Evolutionary conservation across 1,284 basidiomycete genomes (phyloP).

Genomic region (Cryptococcus sp.): DNA sequence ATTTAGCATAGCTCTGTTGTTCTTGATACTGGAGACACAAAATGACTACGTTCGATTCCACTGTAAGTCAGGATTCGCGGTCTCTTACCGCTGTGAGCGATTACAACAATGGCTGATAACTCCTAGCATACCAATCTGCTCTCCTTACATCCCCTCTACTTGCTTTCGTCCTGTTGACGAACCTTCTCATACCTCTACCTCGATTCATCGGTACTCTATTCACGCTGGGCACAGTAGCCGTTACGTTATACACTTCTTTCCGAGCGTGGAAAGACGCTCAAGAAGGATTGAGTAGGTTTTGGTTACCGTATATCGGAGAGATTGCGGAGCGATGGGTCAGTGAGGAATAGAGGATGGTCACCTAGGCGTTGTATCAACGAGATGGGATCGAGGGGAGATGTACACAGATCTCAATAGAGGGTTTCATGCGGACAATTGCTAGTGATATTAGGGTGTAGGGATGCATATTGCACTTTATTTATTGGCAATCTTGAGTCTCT

Average conservation of each 20-base stretch:
- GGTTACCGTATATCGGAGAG: slow-evolving; percentile 63
- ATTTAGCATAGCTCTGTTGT: slow-evolving; percentile 54
- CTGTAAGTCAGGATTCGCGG: slow-evolving; percentile 50
- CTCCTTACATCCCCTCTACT: slow-evolving; percentile 64
- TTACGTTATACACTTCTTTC: slow-evolving; percentile 41
- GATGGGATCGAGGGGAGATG: too few species aligned
- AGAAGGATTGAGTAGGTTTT: slow-evolving; percentile 57
- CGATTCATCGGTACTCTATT: slow-evolving; percentile 42
- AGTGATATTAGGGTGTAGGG: too few species aligned
- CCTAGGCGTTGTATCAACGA: background rate
- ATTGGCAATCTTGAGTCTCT: too few species aligned
- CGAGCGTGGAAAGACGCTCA: slow-evolving; percentile 64
- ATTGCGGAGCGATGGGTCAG: slow-evolving; percentile 68
- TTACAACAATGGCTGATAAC: background rate
- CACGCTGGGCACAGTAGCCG: slow-evolving; percentile 25
- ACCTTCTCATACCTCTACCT: slow-evolving; percentile 54
- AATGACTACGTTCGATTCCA: slow-evolving; percentile 78
- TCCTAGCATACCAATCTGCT: slow-evolving; percentile 72
- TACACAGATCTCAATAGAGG: too few species aligned
- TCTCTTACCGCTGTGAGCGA: background rate
- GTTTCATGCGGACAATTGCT: too few species aligned
- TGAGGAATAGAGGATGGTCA: slow-evolving; percentile 56
- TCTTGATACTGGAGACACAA: slow-evolving; percentile 70
- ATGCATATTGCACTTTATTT: too few species aligned
- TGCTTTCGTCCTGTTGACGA: slow-evolving; percentile 58